Evolutionary conservation across 257 asterid species (phyloP), one percentile per base, ranked within the genome.

Genomic region (Gentiana straminea): DNA sequence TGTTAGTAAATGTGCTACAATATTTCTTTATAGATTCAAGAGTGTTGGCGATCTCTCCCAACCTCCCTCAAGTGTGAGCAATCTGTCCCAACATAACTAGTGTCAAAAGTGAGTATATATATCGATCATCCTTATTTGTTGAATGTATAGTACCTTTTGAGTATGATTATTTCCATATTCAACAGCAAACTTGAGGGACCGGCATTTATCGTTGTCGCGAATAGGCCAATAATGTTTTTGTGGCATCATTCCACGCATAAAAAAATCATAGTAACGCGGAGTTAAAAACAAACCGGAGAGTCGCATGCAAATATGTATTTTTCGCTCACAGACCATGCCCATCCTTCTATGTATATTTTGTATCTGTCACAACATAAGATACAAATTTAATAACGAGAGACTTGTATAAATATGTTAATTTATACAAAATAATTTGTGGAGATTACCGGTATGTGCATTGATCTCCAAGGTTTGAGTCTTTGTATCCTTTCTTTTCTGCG

Each of bases 321-420:
- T 67, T 90, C 91, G 36, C 97, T 90, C 57, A 84, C 96, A 0
- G 97, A 86, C 94, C 96, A 86, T 2, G 82, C 94, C 73, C 71
- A 77, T 67, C 97, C 97, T 77, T 90, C 97, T 44, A 90, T 80
- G 35, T 84, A 90, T 3, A 90, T 90, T 62, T 86, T 90, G 75
- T 86, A 90, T 69, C 97, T 90, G 70, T 47, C 65, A 37, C 47
- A 51, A 41, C 46, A 5, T 41, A 41, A 24, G 24, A 41, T 7
- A 5, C 46, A 7, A 36, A 46, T 46, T 5, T 3, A 6, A 46
- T 41, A 52, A 8, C 11, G 35, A 8, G 1, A 24, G 24, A 46
- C 24, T 3, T 4, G 13, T n/a, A 56, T 13, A 7, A 38, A 34
- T n/a, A 41, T 43, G 13, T 41, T 7, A 10, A 38, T 55, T 4